Evolutionary conservation across 1,284 basidiomycete genomes (phyloP).

Genomic region (Fomitopsis betulina): DNA sequence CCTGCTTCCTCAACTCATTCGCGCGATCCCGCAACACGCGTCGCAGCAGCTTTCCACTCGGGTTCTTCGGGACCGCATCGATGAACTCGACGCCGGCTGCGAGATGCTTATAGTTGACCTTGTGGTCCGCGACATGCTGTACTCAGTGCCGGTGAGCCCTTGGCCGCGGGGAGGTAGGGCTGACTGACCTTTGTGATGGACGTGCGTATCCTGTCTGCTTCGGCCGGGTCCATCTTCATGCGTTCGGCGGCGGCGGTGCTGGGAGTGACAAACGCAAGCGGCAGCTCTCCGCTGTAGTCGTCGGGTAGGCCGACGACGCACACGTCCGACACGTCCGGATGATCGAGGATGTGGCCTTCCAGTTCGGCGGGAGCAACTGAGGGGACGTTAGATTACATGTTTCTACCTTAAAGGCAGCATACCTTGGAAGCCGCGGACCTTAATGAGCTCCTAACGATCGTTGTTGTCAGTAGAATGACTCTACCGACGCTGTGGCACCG

Average conservation of each 20-base stretch:
- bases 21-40: slow-evolving; percentile 52
- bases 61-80: slow-evolving; percentile 67
- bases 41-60: slow-evolving; percentile 63
- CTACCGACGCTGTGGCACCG: not conserved
- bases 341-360: slow-evolving; percentile 58
- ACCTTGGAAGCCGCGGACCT: slow-evolving; percentile 22
- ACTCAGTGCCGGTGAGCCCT: not conserved
- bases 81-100: slow-evolving; percentile 66
- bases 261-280: slow-evolving; percentile 29
- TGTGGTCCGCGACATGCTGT: slow-evolving; percentile 67
- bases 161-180: slow-evolving; percentile 21
- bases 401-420: not conserved
- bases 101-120: slow-evolving; percentile 68
- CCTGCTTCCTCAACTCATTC: slow-evolving; percentile 10
- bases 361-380: slow-evolving; percentile 32
- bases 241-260: slow-evolving; percentile 12
- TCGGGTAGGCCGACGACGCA: slow-evolving; percentile 74
- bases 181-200: slow-evolving; percentile 37
- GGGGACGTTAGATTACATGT: slow-evolving; percentile 13
- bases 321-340: slow-evolving; percentile 49
- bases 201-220: slow-evolving; percentile 2
- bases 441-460: slow-evolving; percentile 14
- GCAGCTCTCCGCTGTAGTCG: slow-evolving; percentile 73
- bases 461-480: not conserved
- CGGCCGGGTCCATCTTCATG: slow-evolving; percentile 7